Base-by-base conservation (phyloP, 768 basidiomycete species). In the Lentinula edodes region DNA sequence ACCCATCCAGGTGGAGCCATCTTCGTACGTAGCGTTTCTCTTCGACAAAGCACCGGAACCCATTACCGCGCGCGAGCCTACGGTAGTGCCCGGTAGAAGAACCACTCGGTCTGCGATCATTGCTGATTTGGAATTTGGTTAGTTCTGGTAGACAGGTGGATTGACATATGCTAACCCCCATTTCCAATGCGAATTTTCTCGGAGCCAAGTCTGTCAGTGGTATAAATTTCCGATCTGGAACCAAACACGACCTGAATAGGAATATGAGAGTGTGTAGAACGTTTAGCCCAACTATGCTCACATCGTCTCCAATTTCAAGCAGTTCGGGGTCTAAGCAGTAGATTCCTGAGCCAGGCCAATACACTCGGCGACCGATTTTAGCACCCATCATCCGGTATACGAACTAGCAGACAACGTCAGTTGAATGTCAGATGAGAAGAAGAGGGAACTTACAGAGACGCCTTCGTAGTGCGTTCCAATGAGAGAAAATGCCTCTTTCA, bases 61-160 rank as follows among this genome's bases (percentile, higher is more conserved):
- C 77, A 80, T 80, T 15, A 80, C 76, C 15, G 79, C 74, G 34
- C 73, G 68, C 34, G 67, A 60, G 10, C 80, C 78, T 32, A 81
- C 70, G 12, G 66, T 69, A 18, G 74, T 73, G 43, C 76, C 75
- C 9, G 80, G 80, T 20, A 79, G 71, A n/a, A 81, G 70, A 2
- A 81, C 74, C 6, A 77, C 76, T 6, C 79, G 76, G 65, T 81
- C 80, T n/a, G 79, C 79, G 36, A 81, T 76, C 80, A 80, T 81
- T 32, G 79, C 78, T 73, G 46, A 55, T 13, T 64, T 16, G 9
- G 50, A 20, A n/a, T 7, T 58, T n/a, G 52, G 58, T 56, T 7
- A 41, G 28, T 51, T 36, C 51, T 34, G 32, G 3, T 8, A 6
- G 16, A n/a, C 42, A 12, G 8, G 56, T 28, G 15, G 39, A 41